These are phyloP conservation scores for Combretum micranthum DNA, from an alignment of 345 rosid genomes.

Conservation along the genomic window DNA sequence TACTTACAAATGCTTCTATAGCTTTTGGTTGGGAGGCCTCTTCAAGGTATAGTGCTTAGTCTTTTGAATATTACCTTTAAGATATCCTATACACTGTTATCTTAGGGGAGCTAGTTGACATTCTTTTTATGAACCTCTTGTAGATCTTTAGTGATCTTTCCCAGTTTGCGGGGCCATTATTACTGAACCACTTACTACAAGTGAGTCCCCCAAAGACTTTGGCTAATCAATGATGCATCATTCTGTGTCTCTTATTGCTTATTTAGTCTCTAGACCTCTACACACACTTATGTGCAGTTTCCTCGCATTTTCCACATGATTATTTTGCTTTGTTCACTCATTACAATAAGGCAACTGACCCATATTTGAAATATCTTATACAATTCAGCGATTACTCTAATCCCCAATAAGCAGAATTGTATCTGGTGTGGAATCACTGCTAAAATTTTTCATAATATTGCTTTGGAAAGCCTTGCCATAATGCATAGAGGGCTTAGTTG, in stretches of 20 bases:
- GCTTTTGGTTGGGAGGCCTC: conserved; percentile 89
- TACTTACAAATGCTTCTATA: conserved; percentile 18
- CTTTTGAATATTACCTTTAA: conserved; percentile 4
- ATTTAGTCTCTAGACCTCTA: background rate
- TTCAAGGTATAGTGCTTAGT: conserved; percentile 57
- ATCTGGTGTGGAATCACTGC: too few species aligned
- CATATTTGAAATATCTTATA: too few species aligned
- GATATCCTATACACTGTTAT: background rate
- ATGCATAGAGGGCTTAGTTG: too few species aligned
- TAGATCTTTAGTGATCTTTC: conserved; percentile 79
- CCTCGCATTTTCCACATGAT: too few species aligned
- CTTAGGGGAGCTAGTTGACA: conserved; percentile 12
- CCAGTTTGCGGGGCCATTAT: conserved; percentile 77
- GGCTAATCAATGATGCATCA: conserved; percentile 2
- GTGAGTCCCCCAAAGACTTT: conserved; percentile 29
- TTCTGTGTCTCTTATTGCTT: background rate
- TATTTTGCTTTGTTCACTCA: too few species aligned
- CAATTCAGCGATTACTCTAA: too few species aligned
- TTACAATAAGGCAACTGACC: too few species aligned
- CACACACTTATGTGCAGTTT: background rate
- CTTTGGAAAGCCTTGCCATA: background rate
- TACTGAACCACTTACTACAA: conserved; percentile 70
- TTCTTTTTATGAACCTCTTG: conserved; percentile 24
- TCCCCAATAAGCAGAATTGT: too few species aligned
- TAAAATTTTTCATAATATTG: too few species aligned